Conservation (phyloP, 163 green algal species). For the Chlamydomonas reinhardtii region DNA sequence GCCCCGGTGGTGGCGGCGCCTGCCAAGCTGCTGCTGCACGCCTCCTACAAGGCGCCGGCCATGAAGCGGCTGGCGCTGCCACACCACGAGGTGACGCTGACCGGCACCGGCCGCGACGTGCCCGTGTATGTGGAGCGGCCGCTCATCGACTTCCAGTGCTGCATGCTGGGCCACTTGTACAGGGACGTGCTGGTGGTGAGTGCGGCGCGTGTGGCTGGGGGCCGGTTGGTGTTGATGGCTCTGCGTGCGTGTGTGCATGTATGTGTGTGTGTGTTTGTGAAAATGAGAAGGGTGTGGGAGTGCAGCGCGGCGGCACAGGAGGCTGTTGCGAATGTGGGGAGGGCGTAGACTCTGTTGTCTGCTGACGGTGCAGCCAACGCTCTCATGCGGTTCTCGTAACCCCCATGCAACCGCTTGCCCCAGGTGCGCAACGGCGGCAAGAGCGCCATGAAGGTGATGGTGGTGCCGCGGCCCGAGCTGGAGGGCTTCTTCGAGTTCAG, state of each 20-base stretch:
- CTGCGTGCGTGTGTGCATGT: background rate
- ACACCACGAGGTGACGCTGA: conserved; percentile 23
- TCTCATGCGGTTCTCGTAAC: too few species aligned
- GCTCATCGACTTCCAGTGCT: conserved; percentile 75
- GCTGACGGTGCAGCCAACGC: too few species aligned
- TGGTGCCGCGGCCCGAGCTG: conserved; percentile 69
- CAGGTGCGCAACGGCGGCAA: conserved; percentile 70
- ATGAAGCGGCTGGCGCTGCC: conserved; percentile 36
- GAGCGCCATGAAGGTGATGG: conserved; percentile 75
- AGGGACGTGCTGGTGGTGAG: conserved; percentile 48
- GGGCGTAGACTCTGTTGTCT: too few species aligned
- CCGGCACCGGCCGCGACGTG: conserved; percentile 55
- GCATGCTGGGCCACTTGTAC: conserved; percentile 60
- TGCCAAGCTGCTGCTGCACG: conserved; percentile 5
- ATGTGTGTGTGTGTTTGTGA: too few species aligned
- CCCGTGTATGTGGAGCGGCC: conserved; percentile 63
- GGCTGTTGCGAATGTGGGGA: too few species aligned
- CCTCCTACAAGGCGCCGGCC: conserved; percentile 17
- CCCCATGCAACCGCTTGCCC: too few species aligned
- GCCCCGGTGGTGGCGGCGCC: conserved; percentile 14
- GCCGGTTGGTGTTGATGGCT: background rate
- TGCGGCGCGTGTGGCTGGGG: too few species aligned
- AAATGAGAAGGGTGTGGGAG: too few species aligned
- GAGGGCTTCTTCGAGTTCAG: conserved; percentile 66
- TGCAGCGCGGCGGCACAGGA: too few species aligned